A percentile compares a stretch with the other conserved stretches of the same genome.
These are phyloP conservation scores for Zostera marina DNA, from an alignment of 116 monocot genomes.

Conservation along the genomic window DNA sequence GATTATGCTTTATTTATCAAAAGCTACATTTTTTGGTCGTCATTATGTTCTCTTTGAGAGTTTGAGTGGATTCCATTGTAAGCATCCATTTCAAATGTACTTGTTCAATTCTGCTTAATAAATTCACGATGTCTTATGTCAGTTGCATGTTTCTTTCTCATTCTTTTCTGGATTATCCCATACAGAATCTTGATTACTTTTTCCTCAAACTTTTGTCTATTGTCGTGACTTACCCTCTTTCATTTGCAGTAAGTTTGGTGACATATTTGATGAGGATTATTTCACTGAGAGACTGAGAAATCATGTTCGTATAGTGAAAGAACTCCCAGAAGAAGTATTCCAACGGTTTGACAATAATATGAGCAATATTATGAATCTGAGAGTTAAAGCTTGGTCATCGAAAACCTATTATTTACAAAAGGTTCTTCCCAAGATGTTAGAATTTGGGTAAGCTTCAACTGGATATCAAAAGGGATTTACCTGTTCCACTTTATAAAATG, in stretches of 20 bases:
- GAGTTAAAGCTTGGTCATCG: conserved; percentile 64
- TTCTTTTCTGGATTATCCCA: no score
- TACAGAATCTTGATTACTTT: no score
- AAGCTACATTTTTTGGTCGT: neutral
- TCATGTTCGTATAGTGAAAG: conserved; percentile 75
- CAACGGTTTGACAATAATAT: conserved; percentile 72
- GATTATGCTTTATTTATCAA: neutral
- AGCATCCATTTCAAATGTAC: neutral
- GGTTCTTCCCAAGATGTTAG: conserved; percentile 79
- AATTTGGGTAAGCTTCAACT: conserved; percentile 41
- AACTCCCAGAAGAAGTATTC: conserved; percentile 64
- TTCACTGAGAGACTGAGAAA: conserved; percentile 58
- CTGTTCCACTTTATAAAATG: neutral
- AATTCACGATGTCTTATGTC: no score
- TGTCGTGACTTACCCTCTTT: neutral
- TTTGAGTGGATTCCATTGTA: neutral
- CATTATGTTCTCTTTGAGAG: neutral
- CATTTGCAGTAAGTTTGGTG: conserved; percentile 80
- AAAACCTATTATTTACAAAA: conserved; percentile 64
- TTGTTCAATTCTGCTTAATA: neutral
- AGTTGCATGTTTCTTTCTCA: no score
- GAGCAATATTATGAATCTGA: conserved; percentile 85
- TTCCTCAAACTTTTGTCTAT: neutral
- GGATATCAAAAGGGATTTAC: neutral
- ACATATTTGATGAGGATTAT: conserved; percentile 97